Conservation (phyloP, 2,329 filamentous ascomycete genomes). For the Exophiala aquamarina region DNA sequence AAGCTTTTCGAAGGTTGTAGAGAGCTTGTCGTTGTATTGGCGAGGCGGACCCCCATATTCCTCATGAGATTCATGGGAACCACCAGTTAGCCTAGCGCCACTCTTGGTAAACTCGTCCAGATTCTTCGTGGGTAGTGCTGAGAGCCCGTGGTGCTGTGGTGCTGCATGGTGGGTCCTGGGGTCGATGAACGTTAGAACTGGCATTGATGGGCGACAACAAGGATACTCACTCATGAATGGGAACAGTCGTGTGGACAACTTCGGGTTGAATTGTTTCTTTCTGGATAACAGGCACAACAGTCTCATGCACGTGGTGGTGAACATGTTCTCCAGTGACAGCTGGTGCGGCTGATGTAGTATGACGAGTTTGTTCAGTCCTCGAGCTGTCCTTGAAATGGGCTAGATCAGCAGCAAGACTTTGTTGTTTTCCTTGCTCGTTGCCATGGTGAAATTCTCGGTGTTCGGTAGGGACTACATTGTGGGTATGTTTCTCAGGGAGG, state of each 20-base stretch:
- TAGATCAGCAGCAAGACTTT: slow-evolving; percentile 54
- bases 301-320: slow-evolving; percentile 63
- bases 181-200: background rate
- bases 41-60: slow-evolving; percentile 53
- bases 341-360: slow-evolving; percentile 50
- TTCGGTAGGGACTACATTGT: slow-evolving; percentile 60
- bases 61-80: slow-evolving; percentile 36
- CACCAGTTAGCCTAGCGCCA: slow-evolving; percentile 54
- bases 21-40: slow-evolving; percentile 26
- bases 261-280: slow-evolving; percentile 62
- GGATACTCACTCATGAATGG: slow-evolving; percentile 61
- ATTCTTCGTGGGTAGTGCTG: slow-evolving; percentile 63
- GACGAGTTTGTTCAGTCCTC: slow-evolving; percentile 47
- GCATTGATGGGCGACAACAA: background rate
- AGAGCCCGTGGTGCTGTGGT: slow-evolving; percentile 65
- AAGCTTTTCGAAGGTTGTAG: slow-evolving; percentile 18
- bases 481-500: slow-evolving; percentile 62
- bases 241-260: slow-evolving; percentile 70
- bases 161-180: slow-evolving; percentile 59
- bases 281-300: slow-evolving; percentile 68
- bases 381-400: slow-evolving; percentile 55
- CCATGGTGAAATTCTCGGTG: slow-evolving; percentile 63
- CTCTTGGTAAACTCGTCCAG: slow-evolving; percentile 63
- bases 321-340: slow-evolving; percentile 61
- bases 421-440: slow-evolving; percentile 46